Percentiles rank a stretch among this genome's conserved stretches.
These are phyloP conservation scores for Ascomycota sp. DNA, from an alignment of 2,329 filamentous ascomycete species.

Conservation along the genomic window DNA sequence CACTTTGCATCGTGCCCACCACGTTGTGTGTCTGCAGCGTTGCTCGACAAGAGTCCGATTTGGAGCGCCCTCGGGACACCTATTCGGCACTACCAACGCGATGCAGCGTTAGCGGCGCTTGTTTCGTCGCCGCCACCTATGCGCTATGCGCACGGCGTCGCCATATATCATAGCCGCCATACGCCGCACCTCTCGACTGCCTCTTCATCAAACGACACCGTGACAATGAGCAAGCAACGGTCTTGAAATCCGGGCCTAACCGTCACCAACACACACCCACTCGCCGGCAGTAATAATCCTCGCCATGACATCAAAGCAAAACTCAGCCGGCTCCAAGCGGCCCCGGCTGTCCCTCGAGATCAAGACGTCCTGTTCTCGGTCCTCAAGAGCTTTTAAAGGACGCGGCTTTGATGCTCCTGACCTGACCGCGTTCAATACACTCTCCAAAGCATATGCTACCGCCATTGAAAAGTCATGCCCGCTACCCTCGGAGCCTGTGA, in stretches of 20 bases:
- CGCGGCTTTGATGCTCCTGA: constrained; percentile 30
- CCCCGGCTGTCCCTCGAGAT: constrained; percentile 37
- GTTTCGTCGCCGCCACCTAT: background rate
- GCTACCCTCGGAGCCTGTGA: constrained; percentile 22
- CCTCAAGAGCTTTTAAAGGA: constrained; percentile 13
- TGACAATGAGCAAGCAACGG: too few species aligned
- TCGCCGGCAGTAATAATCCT: too few species aligned
- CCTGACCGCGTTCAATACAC: constrained; percentile 43
- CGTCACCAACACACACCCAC: too few species aligned
- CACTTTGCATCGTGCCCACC: too few species aligned
- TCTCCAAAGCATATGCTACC: constrained; percentile 43
- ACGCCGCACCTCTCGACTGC: background rate
- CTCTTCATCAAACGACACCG: too few species aligned
- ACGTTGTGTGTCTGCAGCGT: too few species aligned
- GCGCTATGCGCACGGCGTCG: background rate
- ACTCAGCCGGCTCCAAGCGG: constrained; percentile 16
- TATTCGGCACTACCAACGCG: constrained; percentile 2
- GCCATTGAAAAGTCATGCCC: constrained; percentile 39
- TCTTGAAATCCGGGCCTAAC: too few species aligned
- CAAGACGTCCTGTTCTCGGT: constrained; percentile 20
- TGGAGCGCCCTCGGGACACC: too few species aligned
- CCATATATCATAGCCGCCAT: background rate
- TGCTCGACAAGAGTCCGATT: too few species aligned
- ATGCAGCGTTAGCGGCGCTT: constrained; percentile 1
- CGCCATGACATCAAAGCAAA: constrained; percentile 8